Conservation (phyloP, 192 early-diverging fungal genomes). For the Backusella circina region DNA sequence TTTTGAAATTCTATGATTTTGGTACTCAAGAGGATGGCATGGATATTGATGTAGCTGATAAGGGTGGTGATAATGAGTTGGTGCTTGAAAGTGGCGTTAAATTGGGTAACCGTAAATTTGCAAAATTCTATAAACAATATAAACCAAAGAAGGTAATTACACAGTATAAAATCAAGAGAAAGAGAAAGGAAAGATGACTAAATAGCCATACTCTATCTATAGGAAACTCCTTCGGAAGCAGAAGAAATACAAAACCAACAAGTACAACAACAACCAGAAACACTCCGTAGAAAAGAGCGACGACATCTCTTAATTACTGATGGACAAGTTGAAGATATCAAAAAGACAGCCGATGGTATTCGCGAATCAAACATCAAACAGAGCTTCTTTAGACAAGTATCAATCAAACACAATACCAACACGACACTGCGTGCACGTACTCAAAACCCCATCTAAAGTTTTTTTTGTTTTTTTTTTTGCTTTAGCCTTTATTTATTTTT, state of each 20-base stretch:
- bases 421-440: background rate
- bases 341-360: background rate
- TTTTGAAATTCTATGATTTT: constrained; percentile 96
- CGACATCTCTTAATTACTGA: background rate
- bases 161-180: background rate
- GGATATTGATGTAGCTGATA: background rate
- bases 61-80: background rate
- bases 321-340: background rate
- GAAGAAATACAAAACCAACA: background rate
- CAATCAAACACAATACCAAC: background rate
- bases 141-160: background rate
- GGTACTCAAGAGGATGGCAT: constrained; percentile 38
- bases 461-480: background rate
- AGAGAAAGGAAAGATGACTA: background rate
- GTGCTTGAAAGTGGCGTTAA: constrained; percentile 9
- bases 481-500: background rate
- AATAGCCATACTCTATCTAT: background rate
- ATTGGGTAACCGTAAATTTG: constrained; percentile 14
- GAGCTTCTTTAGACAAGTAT: background rate
- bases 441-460: background rate
- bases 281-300: background rate
- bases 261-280: background rate
- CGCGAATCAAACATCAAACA: background rate
- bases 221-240: background rate
- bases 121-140: constrained; percentile 18